Conservation (phyloP, 164 flowering plant genomes). For the Stephania cephalantha region DNA sequence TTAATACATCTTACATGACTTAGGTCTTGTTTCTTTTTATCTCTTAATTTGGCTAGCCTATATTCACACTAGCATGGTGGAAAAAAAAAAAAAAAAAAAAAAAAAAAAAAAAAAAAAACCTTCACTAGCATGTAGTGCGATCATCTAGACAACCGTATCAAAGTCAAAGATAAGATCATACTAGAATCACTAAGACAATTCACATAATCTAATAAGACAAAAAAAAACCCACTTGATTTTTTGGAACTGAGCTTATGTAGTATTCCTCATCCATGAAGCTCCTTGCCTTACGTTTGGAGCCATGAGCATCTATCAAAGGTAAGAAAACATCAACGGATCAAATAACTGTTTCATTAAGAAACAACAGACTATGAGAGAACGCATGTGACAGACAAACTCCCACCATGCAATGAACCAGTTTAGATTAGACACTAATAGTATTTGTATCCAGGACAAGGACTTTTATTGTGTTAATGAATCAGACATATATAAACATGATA, state of each 20-base stretch:
- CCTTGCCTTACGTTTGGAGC: conserved; percentile 66
- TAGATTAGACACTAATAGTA: neutral
- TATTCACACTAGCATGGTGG: too few relatives aligned
- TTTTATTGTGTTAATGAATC: too few relatives aligned
- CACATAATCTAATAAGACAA: neutral
- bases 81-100: too few relatives aligned
- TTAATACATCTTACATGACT: too few relatives aligned
- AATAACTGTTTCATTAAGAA: neutral
- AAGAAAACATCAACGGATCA: neutral
- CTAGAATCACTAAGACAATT: neutral
- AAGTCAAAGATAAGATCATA: neutral
- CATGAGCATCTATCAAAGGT: conserved; percentile 25
- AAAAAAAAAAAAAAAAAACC: neutral
- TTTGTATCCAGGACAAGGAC: neutral
- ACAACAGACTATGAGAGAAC: neutral
- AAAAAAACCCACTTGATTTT: conserved; percentile 58
- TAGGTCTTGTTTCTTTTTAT: too few relatives aligned
- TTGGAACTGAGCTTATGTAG: conserved; percentile 79
- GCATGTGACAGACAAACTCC: neutral
- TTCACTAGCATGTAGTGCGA: neutral
- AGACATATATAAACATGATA: too few relatives aligned
- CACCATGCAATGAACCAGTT: neutral
- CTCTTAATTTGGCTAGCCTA: too few relatives aligned
- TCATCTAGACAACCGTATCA: neutral
- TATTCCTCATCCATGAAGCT: conserved; percentile 89